Conservation (phyloP, 495 filamentous ascomycete genomes). For the Penicillium arizonense region DNA sequence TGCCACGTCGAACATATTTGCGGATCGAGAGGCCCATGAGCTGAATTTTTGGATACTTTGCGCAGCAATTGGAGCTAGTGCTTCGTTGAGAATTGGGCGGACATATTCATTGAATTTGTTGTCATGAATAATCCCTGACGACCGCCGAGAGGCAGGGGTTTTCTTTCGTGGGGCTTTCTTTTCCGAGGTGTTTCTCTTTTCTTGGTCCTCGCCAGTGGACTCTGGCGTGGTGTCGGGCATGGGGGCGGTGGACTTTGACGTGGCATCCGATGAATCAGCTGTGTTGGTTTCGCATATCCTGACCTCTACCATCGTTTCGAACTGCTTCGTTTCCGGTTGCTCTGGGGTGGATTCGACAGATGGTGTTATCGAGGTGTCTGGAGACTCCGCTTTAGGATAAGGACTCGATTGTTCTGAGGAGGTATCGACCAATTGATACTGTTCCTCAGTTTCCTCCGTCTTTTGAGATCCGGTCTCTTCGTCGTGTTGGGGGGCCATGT, state of each 20-base stretch:
- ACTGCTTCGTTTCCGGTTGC: neutral
- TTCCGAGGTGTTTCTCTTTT: neutral
- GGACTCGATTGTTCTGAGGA: neutral
- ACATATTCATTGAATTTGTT: slow-evolving; percentile 38
- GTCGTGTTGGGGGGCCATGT: neutral
- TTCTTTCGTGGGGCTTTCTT: slow-evolving; percentile 16
- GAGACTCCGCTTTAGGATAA: neutral
- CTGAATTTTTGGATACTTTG: slow-evolving; percentile 42
- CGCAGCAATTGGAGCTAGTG: slow-evolving; percentile 34
- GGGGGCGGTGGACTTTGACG: too few relatives aligned
- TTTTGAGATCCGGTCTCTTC: neutral
- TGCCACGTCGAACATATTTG: slow-evolving; percentile 40
- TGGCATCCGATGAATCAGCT: neutral
- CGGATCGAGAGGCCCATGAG: slow-evolving; percentile 42
- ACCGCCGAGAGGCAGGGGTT: slow-evolving; percentile 21
- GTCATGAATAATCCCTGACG: slow-evolving; percentile 39
- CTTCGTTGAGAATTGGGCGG: slow-evolving; percentile 38
- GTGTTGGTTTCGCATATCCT: slow-evolving; percentile 14
- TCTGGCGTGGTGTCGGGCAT: neutral
- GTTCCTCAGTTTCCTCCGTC: neutral
- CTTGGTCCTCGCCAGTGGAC: neutral
- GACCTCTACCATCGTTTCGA: slow-evolving; percentile 36
- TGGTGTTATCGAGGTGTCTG: slow-evolving; percentile 1
- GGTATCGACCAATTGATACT: neutral
- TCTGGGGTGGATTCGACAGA: slow-evolving; percentile 1